Conservation (phyloP, 2,329 filamentous ascomycete genomes). For the Ophiocordyceps camponoti-rufipedis region DNA sequence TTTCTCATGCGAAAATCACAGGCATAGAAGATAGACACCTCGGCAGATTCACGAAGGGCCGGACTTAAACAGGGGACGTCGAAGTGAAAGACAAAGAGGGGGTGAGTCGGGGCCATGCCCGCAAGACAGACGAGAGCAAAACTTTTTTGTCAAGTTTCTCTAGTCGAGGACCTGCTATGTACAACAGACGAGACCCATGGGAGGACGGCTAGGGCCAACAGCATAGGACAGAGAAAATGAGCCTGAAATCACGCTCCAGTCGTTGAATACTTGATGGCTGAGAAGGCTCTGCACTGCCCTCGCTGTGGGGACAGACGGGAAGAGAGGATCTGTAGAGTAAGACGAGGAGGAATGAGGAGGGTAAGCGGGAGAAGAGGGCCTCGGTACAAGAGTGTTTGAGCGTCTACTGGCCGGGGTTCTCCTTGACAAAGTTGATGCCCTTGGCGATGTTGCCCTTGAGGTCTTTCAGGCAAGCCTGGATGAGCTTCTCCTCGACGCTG, state of each 20-base stretch:
- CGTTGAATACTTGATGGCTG: too few relatives aligned
- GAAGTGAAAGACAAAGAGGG: too few relatives aligned
- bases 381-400: background rate
- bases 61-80: too few relatives aligned
- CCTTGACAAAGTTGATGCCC: slow-evolving; percentile 46
- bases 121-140: too few relatives aligned
- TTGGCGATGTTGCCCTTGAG: slow-evolving; percentile 93
- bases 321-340: too few relatives aligned
- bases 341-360: background rate
- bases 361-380: background rate
- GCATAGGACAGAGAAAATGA: background rate
- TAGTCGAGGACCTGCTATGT: background rate
- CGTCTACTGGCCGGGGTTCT: slow-evolving; percentile 41
- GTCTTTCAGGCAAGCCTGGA: slow-evolving; percentile 70
- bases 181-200: background rate
- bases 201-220: background rate
- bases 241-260: too few relatives aligned
- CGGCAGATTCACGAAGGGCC: too few relatives aligned
- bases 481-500: slow-evolving; percentile 70
- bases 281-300: too few relatives aligned
- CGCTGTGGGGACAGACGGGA: background rate
- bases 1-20: too few relatives aligned
- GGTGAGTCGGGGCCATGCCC: too few relatives aligned
- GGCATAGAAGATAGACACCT: too few relatives aligned
- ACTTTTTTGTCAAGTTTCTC: too few relatives aligned